Percentiles rank a stretch among this genome's conserved stretches.
phyloP scores from a whole-genome alignment of 352 stramenopile genomes.

The Pythium brassicae region DNA sequence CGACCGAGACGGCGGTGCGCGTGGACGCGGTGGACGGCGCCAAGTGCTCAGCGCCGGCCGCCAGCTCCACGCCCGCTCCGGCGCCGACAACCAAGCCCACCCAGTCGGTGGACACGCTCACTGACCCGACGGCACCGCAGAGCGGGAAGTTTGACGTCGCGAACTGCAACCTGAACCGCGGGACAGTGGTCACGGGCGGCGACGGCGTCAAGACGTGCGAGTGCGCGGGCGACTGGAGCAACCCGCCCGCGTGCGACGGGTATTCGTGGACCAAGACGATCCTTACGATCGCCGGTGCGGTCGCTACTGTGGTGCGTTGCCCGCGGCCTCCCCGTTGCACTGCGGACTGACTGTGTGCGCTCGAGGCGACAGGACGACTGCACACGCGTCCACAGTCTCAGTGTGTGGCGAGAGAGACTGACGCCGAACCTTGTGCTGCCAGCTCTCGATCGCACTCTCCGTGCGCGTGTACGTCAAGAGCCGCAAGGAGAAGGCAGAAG shows the following conservation, averaged over 20 bases:
- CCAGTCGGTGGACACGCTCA: conserved; percentile 8
- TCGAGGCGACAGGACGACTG: too few relatives aligned
- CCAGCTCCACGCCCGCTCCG: conserved; percentile 2
- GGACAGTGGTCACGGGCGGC: conserved; percentile 28
- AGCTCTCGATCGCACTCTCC: conserved; percentile 56
- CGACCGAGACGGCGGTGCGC: conserved; percentile 36
- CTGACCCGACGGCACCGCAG: conserved; percentile 10
- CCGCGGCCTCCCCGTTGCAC: not conserved
- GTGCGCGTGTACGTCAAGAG: conserved; percentile 39
- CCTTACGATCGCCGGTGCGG: conserved; percentile 46
- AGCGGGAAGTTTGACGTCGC: conserved; percentile 22
- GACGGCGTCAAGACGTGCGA: conserved; percentile 37
- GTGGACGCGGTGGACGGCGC: conserved; percentile 15
- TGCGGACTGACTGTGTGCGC: too few relatives aligned
- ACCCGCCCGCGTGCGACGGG: conserved; percentile 42
- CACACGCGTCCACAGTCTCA: too few relatives aligned
- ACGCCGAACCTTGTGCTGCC: too few relatives aligned
- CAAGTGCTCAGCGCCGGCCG: not conserved
- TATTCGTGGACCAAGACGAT: conserved; percentile 56
- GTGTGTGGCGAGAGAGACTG: too few relatives aligned
- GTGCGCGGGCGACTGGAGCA: conserved; percentile 58
- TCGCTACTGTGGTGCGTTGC: conserved; percentile 39
- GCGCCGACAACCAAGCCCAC: conserved; percentile 1
- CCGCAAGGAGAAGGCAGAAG: conserved; percentile 19
- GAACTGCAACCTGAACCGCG: conserved; percentile 53